These are phyloP conservation scores for Oehlia diaphana DNA, from an alignment of 192 early-diverging fungal genomes.

Conservation along the genomic window DNA sequence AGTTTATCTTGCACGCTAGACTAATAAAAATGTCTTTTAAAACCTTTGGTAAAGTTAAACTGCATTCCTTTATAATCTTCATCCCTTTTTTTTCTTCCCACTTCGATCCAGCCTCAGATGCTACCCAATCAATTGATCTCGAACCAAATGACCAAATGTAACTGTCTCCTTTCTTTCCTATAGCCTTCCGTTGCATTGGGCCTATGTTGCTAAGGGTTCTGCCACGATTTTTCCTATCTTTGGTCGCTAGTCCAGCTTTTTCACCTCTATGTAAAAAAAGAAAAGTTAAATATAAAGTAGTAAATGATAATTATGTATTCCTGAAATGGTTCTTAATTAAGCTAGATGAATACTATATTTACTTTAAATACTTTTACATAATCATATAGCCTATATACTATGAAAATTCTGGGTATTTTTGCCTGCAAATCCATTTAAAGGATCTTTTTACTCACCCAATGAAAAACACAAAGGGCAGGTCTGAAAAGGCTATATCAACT, in stretches of 20 bases:
- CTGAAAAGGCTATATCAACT: conserved; percentile 20
- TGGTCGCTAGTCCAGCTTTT: conserved; percentile 20
- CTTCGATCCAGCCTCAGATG: conserved; percentile 17
- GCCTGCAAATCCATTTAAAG: too few species aligned
- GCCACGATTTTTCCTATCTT: conserved; percentile 17
- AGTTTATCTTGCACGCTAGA: too few species aligned
- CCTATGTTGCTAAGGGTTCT: conserved; percentile 15
- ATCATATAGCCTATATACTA: too few species aligned
- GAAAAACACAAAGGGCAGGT: not conserved
- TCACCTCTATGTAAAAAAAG: conserved; percentile 5
- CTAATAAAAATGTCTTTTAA: too few species aligned
- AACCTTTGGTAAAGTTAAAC: too few species aligned
- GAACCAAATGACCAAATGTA: conserved; percentile 5
- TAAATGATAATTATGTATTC: too few species aligned
- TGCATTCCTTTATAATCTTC: too few species aligned
- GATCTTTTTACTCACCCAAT: conserved; percentile 12
- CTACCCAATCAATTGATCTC: conserved; percentile 21
- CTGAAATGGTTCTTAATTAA: too few species aligned
- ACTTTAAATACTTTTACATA: too few species aligned
- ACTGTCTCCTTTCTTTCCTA: not conserved
- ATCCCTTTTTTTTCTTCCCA: not conserved
- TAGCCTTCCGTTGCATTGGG: conserved; percentile 3
- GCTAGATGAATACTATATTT: too few species aligned
- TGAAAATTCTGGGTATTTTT: too few species aligned
- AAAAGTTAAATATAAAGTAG: too few species aligned